Base-by-base conservation (phyloP, 495 filamentous ascomycete species). In the Neurospora intermedia region DNA sequence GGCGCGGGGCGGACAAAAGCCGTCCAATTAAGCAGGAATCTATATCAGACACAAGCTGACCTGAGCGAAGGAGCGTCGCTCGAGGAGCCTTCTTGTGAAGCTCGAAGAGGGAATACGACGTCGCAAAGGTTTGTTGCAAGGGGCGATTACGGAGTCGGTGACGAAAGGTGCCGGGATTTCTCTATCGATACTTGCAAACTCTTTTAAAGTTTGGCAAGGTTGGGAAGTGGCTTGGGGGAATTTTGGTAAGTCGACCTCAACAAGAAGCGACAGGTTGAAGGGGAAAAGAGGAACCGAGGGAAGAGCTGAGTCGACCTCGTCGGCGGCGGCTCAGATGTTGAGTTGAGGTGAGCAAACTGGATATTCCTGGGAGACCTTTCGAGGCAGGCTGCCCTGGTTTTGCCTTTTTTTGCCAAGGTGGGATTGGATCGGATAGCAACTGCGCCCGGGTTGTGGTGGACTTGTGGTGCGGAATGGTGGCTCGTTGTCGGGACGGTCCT, bases 1-100 rank as follows among this genome's bases (percentile, higher is more conserved):
- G 43, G 71, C 54, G 43, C 42, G 46, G 48, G 20, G 38, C 38
- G 31, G 16, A 35, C 35, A 72, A 46, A 35, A 20, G 41, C 69
- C 48, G 72, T 71, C 76, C 66, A 75, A 74, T 77, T 77, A 75
- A 75, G 54, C 72, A 74, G 69, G 54, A 70, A 69, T 45, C 73
- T 69, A 72, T 69, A 43, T 13, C 46, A 66, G 38, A 43, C 31
- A 27, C 54, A 45, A 35, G 42, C 69, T 42, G 69, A 42, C 16
- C 42, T 38, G 43, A 45, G 74, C 43, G 69, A 77, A 76, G 74
- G 76, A 77, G 69, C 72, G 75, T 76, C 66, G 75, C 70, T 75
- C 69, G 70, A 72, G 62, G 70, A 72, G 73, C 43, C 71, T 71
- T 46, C 43, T 18, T 42, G 39, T 72, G n/a, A 62, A 72, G 71